Percentiles rank a stretch among this genome's conserved stretches.
Evolutionary conservation across 352 stramenopile species (phyloP).

Genomic region (Phytophthora megakarya): DNA sequence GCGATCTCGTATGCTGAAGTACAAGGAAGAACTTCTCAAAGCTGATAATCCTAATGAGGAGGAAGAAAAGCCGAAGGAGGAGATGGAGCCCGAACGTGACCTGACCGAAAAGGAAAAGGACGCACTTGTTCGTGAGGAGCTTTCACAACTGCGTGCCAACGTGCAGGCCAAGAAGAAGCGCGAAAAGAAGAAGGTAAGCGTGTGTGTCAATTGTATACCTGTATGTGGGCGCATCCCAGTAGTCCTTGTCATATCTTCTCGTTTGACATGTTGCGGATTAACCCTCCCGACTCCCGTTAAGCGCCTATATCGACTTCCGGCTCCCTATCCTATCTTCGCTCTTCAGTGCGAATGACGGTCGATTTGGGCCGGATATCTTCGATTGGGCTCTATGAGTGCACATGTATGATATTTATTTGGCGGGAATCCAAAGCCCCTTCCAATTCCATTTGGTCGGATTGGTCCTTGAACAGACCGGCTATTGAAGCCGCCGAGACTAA

Average conservation of each 20-base stretch:
- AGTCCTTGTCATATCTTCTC: conserved; percentile 82
- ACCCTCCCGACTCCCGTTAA: conserved; percentile 92
- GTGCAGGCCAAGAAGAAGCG: conserved; percentile 88
- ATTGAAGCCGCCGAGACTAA: conserved; percentile 89
- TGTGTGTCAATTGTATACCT: conserved; percentile 28
- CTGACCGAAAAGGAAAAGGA: conserved; percentile 86
- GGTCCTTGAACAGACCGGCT: conserved; percentile 93
- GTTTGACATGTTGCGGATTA: conserved; percentile 89
- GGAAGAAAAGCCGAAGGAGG: conserved; percentile 38
- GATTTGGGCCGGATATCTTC: conserved; percentile 77
- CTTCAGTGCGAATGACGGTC: conserved; percentile 57
- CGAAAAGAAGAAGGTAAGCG: conserved; percentile 88
- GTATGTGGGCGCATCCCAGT: conserved; percentile 81
- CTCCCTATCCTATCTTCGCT: conserved; percentile 65
- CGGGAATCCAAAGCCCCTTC: conserved; percentile 87
- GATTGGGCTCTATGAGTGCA: conserved; percentile 15
- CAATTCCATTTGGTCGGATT: conserved; percentile 80
- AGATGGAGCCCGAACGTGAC: conserved; percentile 53
- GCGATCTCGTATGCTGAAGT: conserved; percentile 93
- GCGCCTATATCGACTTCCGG: conserved; percentile 67
- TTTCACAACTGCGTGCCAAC: conserved; percentile 78
- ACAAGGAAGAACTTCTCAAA: conserved; percentile 85
- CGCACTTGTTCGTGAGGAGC: conserved; percentile 79
- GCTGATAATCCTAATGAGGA: conserved; percentile 51
- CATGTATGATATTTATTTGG: conserved; percentile 40